Base-by-base conservation (phyloP, 2,329 filamentous ascomycete species). In the Chrysosporium queenslandicum region DNA sequence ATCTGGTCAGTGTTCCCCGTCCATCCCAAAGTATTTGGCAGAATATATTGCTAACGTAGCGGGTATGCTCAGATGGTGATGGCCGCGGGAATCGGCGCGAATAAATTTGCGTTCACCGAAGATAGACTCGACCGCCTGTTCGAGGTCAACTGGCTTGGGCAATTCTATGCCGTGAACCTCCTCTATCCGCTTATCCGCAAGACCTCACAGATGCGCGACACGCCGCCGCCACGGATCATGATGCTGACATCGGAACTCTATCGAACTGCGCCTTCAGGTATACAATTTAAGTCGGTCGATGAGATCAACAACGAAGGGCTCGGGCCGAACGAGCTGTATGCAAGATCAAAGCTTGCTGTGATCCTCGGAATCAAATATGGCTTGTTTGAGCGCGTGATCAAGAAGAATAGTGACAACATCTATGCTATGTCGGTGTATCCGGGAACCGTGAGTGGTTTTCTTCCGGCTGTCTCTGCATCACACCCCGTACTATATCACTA, bases 311-410 rank as follows among this genome's bases (percentile, higher is more conserved):
- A 74, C 37, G 57, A 62, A 0, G 54, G 62, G 0, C 46, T 71
- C 6, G 68, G 64, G 1, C 60, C 64, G 0, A 65, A 65, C 0
- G 55, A 69, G n/a, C 55, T 69, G 1, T 74, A 74, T 47, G 71
- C 61, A 2, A 58, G 72, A 6, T 67, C 69, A 0, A 74, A 74
- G 53, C 57, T 74, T 34, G 71, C 71, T 0, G 64, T 72, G 53
- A 73, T 74, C 16, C 56, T 75, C 6, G 65, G 70, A 6, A 64
- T 66, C 2, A 73, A 73, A 57, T 74, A 67, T 47, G 69, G 71
- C 0, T 53, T 75, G 23, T 54, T 66, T 0, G 67, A 68, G 1
- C 64, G 64, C 40, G 71, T 74, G 5, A 72, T 74, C 42, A 67
- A 69, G 50, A 63, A 66, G 1, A 71, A 73, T 36, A 60, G 61